Percentiles rank a stretch among this genome's conserved stretches.
phyloP scores from a whole-genome alignment of 495 filamentous ascomycete genomes.

The Lasiosphaeria ovina region DNA sequence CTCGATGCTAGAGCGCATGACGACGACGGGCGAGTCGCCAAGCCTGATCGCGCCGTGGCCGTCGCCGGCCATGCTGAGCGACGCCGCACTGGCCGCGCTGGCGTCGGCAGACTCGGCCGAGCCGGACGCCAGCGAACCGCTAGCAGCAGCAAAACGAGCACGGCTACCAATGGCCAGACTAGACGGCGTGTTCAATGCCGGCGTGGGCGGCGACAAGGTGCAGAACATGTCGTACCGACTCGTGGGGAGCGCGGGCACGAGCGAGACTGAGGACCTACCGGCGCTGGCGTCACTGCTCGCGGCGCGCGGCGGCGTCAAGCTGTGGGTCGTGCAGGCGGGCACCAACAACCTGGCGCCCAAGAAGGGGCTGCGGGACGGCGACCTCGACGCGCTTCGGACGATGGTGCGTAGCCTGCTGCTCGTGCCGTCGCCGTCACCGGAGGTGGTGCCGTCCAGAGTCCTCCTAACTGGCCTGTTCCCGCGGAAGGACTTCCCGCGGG shows the following conservation, averaged over 20 bases:
- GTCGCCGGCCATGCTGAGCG: slow-evolving; percentile 14
- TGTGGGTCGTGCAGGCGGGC: slow-evolving; percentile 36
- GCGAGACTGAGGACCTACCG: slow-evolving; percentile 4
- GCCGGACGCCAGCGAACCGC: background rate
- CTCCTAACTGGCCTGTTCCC: slow-evolving; percentile 23
- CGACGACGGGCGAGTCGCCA: slow-evolving; percentile 22
- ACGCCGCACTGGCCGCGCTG: background rate
- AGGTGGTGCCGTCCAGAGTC: slow-evolving; percentile 4
- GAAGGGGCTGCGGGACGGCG: slow-evolving; percentile 32
- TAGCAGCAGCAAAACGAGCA: background rate
- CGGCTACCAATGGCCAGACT: background rate
- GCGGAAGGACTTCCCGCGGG: slow-evolving; percentile 14
- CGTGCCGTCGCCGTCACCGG: background rate
- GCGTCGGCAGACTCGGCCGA: background rate
- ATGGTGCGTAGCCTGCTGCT: slow-evolving; percentile 28
- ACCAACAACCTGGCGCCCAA: slow-evolving; percentile 35
- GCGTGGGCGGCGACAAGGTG: slow-evolving; percentile 32
- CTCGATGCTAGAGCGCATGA: slow-evolving; percentile 34
- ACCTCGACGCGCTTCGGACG: slow-evolving; percentile 19
- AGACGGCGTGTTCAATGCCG: slow-evolving; percentile 23
- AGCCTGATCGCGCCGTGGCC: slow-evolving; percentile 23
- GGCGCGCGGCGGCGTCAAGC: slow-evolving; percentile 8
- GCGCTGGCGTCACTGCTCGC: background rate
- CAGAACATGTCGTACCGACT: slow-evolving; percentile 37
- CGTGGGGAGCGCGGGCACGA: slow-evolving; percentile 14